A percentile compares a stretch with the other conserved stretches of the same genome.
Evolutionary conservation across 2,329 filamentous ascomycete genomes (phyloP).

Genomic region (Geosmithia flava): DNA sequence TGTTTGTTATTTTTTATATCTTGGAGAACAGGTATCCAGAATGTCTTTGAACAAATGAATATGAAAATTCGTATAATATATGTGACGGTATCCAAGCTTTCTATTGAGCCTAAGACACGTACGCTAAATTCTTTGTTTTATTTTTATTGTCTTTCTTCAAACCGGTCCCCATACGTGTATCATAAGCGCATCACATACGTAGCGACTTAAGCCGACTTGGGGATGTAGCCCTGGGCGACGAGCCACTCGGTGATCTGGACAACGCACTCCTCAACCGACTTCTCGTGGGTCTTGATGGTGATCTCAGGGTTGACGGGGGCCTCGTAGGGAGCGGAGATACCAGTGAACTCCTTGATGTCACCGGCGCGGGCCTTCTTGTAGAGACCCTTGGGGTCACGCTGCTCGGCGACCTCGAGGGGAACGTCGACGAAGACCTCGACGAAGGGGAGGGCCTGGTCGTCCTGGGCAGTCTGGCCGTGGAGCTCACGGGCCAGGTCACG

Average conservation of each 20-base stretch:
- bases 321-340: constrained; percentile 92
- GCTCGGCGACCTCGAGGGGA: constrained; percentile 80
- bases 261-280: constrained; percentile 80
- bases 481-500: constrained; percentile 69
- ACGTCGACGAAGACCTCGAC: constrained; percentile 92
- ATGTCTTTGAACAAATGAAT: too few species aligned
- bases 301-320: constrained; percentile 77
- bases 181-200: neutral
- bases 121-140: neutral
- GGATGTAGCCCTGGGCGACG: constrained; percentile 46
- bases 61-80: neutral
- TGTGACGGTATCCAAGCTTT: neutral
- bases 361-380: constrained; percentile 95
- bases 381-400: constrained; percentile 91
- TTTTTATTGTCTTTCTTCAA: neutral
- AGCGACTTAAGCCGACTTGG: constrained; percentile 8
- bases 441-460: constrained; percentile 61
- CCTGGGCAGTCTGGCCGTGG: constrained; percentile 45
- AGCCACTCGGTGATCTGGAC: constrained; percentile 72
- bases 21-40: neutral
- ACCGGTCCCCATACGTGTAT: neutral
- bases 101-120: neutral
- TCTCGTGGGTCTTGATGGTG: constrained; percentile 69
- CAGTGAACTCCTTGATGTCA: constrained; percentile 95
- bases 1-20: neutral